Evolutionary conservation across 2,329 filamentous ascomycete genomes (phyloP).

Genomic region (Talaromyces sp.): DNA sequence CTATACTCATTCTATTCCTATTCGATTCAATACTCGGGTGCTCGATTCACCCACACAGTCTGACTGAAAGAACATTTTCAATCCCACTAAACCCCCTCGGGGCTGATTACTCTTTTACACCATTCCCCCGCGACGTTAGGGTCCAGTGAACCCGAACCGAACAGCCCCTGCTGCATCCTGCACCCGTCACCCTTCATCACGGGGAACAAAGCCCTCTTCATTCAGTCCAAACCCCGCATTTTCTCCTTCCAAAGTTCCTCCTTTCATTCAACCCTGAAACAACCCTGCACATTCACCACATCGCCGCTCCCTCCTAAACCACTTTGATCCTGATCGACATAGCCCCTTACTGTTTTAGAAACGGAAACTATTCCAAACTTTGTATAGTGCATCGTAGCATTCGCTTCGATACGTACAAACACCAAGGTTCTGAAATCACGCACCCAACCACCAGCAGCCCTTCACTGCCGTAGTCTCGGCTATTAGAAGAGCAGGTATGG

Average conservation of each 20-base stretch:
- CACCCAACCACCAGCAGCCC: too few relatives aligned
- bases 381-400: not conserved
- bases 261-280: too few relatives aligned
- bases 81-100: not conserved
- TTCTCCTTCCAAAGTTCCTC: not conserved
- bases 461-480: too few relatives aligned
- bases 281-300: too few relatives aligned
- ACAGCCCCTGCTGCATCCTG: not conserved
- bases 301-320: too few relatives aligned
- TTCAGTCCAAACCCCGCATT: not conserved
- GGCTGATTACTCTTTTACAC: not conserved
- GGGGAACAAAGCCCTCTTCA: not conserved
- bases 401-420: too few relatives aligned
- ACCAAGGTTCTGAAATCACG: too few relatives aligned
- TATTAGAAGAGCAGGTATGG: not conserved
- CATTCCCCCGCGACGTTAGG: constrained; percentile 2
- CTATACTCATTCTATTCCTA: too few relatives aligned
- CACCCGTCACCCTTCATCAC: not conserved
- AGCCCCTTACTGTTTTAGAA: constrained; percentile 5
- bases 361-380: constrained; percentile 3
- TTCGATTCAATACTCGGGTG: too few relatives aligned
- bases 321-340: not conserved
- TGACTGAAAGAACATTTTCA: too few relatives aligned
- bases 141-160: not conserved
- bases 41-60: too few relatives aligned